Percentiles rank a stretch among this genome's conserved stretches.
Conservation (phyloP, 768 basidiomycete genomes). For the Daedaleopsis nitida region DNA sequence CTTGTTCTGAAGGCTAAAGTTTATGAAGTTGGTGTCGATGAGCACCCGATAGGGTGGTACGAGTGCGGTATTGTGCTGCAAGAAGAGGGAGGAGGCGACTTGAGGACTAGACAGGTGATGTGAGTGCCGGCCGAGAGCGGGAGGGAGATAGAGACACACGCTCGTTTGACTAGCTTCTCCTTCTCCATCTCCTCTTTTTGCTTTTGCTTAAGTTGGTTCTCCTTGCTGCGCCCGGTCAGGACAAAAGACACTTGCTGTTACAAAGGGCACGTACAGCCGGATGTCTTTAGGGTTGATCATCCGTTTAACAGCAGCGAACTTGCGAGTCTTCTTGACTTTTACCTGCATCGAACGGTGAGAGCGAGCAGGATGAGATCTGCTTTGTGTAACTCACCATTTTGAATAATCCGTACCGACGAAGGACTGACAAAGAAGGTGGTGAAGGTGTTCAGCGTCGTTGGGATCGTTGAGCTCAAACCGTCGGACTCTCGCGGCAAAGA, state of each 20-base stretch:
- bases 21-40: constrained; percentile 99
- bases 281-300: constrained; percentile 93
- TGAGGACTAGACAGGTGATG: constrained; percentile 57
- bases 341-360: constrained; percentile 51
- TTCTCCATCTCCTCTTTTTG: constrained; percentile 83
- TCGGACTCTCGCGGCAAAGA: no score
- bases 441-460: no score
- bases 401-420: no score
- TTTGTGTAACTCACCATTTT: not conserved
- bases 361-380: not conserved
- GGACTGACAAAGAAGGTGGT: no score
- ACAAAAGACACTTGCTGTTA: not conserved
- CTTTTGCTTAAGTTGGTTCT: constrained; percentile 88
- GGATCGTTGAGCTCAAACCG: no score
- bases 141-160: constrained; percentile 53
- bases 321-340: constrained; percentile 91
- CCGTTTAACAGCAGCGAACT: constrained; percentile 93
- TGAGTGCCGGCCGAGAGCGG: not conserved
- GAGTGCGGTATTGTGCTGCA: constrained; percentile 93
- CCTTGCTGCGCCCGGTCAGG: constrained; percentile 60
- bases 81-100: constrained; percentile 88
- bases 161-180: constrained; percentile 71
- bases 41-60: constrained; percentile 97
- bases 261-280: constrained; percentile 65
- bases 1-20: constrained; percentile 97